These are phyloP conservation scores for Vitis hybrid DNA, from an alignment of 177 flowering plant species.

Conservation along the genomic window DNA sequence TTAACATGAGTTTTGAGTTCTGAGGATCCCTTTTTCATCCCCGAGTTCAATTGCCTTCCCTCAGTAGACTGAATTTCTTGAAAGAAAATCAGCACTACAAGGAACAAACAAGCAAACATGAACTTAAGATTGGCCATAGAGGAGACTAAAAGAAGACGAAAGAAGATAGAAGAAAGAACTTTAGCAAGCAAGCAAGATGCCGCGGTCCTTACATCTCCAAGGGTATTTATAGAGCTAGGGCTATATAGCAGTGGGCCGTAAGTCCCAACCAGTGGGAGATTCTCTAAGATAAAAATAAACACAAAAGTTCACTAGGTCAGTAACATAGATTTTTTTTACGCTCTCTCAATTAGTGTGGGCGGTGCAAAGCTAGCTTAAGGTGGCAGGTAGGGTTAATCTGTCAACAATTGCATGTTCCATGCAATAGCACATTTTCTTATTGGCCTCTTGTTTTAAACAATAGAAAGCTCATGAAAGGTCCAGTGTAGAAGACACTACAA, in stretches of 20 bases:
- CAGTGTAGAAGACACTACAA: no score
- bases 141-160: constrained; percentile 4
- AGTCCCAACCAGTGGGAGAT: not conserved
- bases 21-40: constrained; percentile 11
- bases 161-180: not conserved
- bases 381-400: no score
- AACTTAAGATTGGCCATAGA: constrained; percentile 24
- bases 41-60: constrained; percentile 23
- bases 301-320: not conserved
- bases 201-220: not conserved
- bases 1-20: not conserved
- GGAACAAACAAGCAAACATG: constrained; percentile 14
- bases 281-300: not conserved
- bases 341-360: no score
- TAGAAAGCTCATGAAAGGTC: no score
- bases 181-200: not conserved
- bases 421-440: no score
- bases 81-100: constrained; percentile 19
- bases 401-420: no score
- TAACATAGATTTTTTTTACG: constrained; percentile 1
- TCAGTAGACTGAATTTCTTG: constrained; percentile 17
- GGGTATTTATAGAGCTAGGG: constrained; percentile 14
- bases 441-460: no score
- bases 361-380: no score
- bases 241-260: no score